phyloP scores from a whole-genome alignment of 2,329 filamentous ascomycete genomes.

The Juglanconis oblonga region DNA sequence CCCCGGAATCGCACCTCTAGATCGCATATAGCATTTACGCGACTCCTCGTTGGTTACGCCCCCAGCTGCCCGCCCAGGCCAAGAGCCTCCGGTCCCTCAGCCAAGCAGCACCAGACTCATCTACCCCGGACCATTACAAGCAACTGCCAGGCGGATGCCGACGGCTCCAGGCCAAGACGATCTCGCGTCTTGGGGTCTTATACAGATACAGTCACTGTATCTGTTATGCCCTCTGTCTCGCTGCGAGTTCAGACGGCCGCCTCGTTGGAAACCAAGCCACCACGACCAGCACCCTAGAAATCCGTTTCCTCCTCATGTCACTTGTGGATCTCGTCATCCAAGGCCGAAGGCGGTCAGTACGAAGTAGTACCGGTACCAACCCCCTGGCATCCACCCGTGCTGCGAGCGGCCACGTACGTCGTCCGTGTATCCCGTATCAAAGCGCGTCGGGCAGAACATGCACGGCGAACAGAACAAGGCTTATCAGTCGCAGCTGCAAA shows the following conservation, averaged over 20 bases:
- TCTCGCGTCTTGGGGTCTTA: too few relatives aligned
- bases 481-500: not conserved
- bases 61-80: constrained; percentile 11
- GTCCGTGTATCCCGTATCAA: not conserved
- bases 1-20: constrained; percentile 5
- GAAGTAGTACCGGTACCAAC: not conserved
- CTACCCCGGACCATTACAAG: not conserved
- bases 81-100: constrained; percentile 10
- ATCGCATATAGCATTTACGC: not conserved
- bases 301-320: not conserved
- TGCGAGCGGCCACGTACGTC: not conserved
- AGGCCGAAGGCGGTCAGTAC: not conserved
- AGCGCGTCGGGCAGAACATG: not conserved
- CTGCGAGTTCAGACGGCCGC: too few relatives aligned
- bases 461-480: not conserved
- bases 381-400: not conserved
- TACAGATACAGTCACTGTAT: too few relatives aligned
- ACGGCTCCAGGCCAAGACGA: not conserved
- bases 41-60: constrained; percentile 1
- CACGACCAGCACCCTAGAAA: not conserved
- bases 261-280: not conserved
- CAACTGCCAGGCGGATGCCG: not conserved
- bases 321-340: not conserved
- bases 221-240: too few relatives aligned
- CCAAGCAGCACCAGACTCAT: constrained; percentile 1